Percentiles rank a stretch among this genome's conserved stretches.
phyloP scores from a whole-genome alignment of 805 yeast species.

The Hanseniaspora lachancei region DNA sequence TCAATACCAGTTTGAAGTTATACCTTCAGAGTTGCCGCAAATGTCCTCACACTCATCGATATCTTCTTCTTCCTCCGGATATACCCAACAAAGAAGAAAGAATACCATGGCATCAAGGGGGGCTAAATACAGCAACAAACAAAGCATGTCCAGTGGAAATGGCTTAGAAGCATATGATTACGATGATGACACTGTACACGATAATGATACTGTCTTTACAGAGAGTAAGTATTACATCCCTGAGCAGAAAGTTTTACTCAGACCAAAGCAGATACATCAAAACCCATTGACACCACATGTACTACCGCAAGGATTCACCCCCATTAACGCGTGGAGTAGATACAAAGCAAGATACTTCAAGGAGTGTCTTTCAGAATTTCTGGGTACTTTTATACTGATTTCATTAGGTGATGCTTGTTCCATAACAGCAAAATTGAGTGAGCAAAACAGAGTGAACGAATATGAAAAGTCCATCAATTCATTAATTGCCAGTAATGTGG shows the following conservation, averaged over 20 bases:
- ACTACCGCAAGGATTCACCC: slow-evolving; percentile 28
- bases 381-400: slow-evolving; percentile 37
- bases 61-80: not conserved
- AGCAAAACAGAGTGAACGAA: slow-evolving; percentile 2
- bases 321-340: slow-evolving; percentile 27
- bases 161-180: not conserved
- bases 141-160: not conserved
- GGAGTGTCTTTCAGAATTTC: slow-evolving; percentile 40
- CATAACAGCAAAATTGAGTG: slow-evolving; percentile 28
- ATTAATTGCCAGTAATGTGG: not conserved
- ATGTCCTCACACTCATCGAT: not conserved
- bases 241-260: slow-evolving; percentile 20
- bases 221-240: not conserved
- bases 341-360: slow-evolving; percentile 28
- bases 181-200: not conserved
- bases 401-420: slow-evolving; percentile 38
- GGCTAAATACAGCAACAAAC: not conserved
- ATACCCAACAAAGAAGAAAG: not conserved
- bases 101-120: not conserved
- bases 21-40: slow-evolving; percentile 10
- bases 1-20: slow-evolving; percentile 5
- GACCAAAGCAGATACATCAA: slow-evolving; percentile 28
- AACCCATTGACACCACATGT: slow-evolving; percentile 31
- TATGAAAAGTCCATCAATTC: not conserved
- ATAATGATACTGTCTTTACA: not conserved